Conservation (phyloP, 2,329 filamentous ascomycete genomes). For the Hymenoscyphus linearis region DNA sequence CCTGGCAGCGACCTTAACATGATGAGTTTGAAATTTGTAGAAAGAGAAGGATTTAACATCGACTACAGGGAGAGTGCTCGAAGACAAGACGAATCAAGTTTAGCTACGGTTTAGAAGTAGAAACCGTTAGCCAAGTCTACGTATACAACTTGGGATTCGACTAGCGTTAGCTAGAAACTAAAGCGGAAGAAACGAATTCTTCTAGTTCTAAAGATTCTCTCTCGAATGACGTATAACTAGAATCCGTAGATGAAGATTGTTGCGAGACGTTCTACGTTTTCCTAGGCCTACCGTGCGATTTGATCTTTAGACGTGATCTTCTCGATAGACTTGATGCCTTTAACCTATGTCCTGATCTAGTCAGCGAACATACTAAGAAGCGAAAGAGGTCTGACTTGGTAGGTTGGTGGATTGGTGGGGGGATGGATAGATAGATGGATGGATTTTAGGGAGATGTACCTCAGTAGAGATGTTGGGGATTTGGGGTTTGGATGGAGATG, state of each 20-base stretch:
- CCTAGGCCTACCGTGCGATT: conserved; percentile 3
- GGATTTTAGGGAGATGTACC: background rate
- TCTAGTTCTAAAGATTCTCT: background rate
- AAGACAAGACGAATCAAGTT: conserved; percentile 1
- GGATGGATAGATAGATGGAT: background rate
- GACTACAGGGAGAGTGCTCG: conserved; percentile 3
- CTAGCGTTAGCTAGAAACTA: background rate
- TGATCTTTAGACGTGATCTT: conserved; percentile 9
- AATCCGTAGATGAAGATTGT: background rate
- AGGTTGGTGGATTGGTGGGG: too few relatives aligned
- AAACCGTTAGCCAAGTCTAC: conserved; percentile 7
- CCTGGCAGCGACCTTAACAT: conserved; percentile 12
- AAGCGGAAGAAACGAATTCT: background rate
- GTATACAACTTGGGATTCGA: background rate
- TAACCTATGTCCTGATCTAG: conserved; percentile 1
- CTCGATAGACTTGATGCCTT: conserved; percentile 10
- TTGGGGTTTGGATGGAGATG: too few relatives aligned
- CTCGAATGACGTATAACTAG: background rate
- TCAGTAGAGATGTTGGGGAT: background rate
- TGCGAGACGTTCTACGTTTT: conserved; percentile 6
- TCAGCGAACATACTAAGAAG: background rate
- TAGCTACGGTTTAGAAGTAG: conserved; percentile 1
- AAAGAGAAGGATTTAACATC: conserved; percentile 8
- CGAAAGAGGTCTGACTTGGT: background rate
- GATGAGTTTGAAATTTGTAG: conserved; percentile 9